phyloP scores from a whole-genome alignment of 805 yeast species.

The Torulaspora gathmanii region DNA sequence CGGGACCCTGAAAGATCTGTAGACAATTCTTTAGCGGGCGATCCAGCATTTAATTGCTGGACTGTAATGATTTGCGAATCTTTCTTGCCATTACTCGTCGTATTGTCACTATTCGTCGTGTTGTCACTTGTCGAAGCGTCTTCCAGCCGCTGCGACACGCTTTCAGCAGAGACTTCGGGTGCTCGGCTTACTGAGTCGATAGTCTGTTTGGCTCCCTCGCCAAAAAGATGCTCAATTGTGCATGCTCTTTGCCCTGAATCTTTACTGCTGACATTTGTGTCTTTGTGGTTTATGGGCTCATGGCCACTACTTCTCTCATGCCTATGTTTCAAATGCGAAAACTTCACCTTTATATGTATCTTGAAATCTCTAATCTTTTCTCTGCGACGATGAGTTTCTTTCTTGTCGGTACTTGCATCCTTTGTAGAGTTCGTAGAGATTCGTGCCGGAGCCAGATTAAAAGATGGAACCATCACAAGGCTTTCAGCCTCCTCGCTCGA shows the following conservation, averaged over 20 bases:
- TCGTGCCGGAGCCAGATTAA: background rate
- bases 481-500: conserved; percentile 13
- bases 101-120: too few species aligned
- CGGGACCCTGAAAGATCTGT: background rate
- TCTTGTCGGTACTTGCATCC: conserved; percentile 1
- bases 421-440: background rate
- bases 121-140: too few species aligned
- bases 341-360: conserved; percentile 5
- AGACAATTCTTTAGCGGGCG: background rate
- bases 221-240: background rate
- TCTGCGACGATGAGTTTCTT: conserved; percentile 1
- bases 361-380: conserved; percentile 12
- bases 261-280: background rate
- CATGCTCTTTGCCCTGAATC: background rate
- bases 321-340: conserved; percentile 7
- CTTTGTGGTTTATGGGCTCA: background rate
- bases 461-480: conserved; percentile 12
- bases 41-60: background rate
- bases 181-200: too few species aligned
- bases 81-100: too few species aligned
- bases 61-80: background rate
- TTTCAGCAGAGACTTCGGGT: too few species aligned
- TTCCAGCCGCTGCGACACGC: too few species aligned
- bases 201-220: background rate
- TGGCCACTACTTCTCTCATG: background rate